phyloP scores from a whole-genome alignment of 768 basidiomycete genomes.

The Rhizopogon vulgaris region DNA sequence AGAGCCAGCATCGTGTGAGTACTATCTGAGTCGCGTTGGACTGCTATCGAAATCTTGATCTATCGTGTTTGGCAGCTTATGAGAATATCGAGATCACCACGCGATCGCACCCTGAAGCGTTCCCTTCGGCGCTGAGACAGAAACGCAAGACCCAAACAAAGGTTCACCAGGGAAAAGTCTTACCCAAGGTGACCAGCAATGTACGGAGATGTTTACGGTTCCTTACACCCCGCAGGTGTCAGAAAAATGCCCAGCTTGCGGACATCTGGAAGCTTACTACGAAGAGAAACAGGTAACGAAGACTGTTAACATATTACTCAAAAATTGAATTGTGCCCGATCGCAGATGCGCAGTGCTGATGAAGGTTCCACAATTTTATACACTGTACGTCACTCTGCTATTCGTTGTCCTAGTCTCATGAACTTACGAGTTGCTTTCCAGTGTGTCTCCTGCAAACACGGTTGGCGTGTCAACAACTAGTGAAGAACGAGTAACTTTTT shows the following conservation, averaged over 20 bases:
- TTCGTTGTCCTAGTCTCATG: neutral
- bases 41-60: neutral
- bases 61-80: slow-evolving; percentile 54
- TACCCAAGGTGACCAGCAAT: slow-evolving; percentile 55
- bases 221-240: slow-evolving; percentile 49
- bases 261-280: slow-evolving; percentile 79
- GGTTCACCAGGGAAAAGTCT: slow-evolving; percentile 62
- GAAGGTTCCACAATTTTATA: slow-evolving; percentile 94
- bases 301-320: neutral
- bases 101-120: slow-evolving; percentile 88
- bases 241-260: slow-evolving; percentile 86
- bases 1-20: slow-evolving; percentile 87
- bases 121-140: slow-evolving; percentile 82
- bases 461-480: slow-evolving; percentile 79
- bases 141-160: slow-evolving; percentile 89
- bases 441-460: slow-evolving; percentile 73
- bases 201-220: neutral
- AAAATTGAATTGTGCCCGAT: neutral
- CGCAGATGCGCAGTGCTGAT: slow-evolving; percentile 80
- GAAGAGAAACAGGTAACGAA: slow-evolving; percentile 76
- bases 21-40: neutral
- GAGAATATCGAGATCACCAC: slow-evolving; percentile 89
- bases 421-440: slow-evolving; percentile 23
- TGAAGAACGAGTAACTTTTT: neutral
- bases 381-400: slow-evolving; percentile 50